Conservation (phyloP, 2,329 filamentous ascomycete species). For the Dactylellina drechsleri region DNA sequence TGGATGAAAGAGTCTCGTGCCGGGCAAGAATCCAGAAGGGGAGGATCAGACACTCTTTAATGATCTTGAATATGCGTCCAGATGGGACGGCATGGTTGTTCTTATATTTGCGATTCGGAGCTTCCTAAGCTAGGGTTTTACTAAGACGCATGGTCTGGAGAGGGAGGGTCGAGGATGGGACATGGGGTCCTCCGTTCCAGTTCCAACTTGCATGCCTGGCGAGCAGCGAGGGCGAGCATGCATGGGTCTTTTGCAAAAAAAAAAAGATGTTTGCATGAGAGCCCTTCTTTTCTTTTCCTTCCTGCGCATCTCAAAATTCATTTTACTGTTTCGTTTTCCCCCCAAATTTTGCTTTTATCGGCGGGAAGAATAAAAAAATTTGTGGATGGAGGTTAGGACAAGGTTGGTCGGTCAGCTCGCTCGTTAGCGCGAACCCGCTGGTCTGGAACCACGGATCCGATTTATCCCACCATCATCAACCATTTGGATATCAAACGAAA, state of each 20-base stretch:
- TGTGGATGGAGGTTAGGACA: neutral
- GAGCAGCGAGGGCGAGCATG: neutral
- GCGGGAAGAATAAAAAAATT: too few relatives aligned
- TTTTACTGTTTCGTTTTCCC: neutral
- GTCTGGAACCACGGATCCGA: constrained; percentile 31
- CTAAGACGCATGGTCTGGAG: neutral
- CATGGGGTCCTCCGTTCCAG: constrained; percentile 22
- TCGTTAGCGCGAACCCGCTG: constrained; percentile 15
- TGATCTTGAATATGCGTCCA: too few relatives aligned
- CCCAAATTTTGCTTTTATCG: too few relatives aligned
- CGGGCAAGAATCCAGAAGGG: neutral
- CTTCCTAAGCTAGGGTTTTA: constrained; percentile 10
- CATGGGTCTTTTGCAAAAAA: too few relatives aligned
- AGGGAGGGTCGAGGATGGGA: neutral
- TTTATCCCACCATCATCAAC: neutral
- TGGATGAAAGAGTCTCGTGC: constrained; percentile 39
- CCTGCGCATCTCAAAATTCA: neutral
- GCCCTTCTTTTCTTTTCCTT: neutral
- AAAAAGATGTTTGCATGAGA: neutral
- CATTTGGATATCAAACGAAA: too few relatives aligned
- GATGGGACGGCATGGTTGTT: constrained; percentile 18
- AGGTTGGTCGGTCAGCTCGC: neutral
- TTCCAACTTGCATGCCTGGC: neutral
- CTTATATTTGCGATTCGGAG: constrained; percentile 27
- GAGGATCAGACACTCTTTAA: constrained; percentile 8